These are phyloP conservation scores for Pseudocercospora eumusae DNA, from an alignment of 2,329 filamentous ascomycete species.

Conservation along the genomic window DNA sequence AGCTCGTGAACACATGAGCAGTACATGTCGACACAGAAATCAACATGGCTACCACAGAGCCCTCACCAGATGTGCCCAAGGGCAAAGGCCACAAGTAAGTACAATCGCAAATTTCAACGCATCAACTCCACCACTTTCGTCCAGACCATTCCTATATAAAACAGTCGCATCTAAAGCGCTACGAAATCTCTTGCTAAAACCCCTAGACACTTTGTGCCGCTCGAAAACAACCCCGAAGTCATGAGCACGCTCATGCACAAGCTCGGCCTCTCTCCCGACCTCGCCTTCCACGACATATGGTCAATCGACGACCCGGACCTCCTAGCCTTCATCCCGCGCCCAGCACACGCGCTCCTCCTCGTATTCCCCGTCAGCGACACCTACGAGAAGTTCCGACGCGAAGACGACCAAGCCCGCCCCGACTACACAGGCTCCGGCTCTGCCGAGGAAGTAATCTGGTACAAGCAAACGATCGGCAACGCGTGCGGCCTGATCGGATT, in stretches of 20 bases:
- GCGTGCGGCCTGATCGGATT: conserved; percentile 90
- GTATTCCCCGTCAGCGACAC: conserved; percentile 81
- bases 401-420: conserved; percentile 66
- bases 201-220: conserved; percentile 16
- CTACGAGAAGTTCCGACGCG: conserved; percentile 74
- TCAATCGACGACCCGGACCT: conserved; percentile 83
- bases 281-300: conserved; percentile 88
- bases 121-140: not conserved
- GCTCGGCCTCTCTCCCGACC: conserved; percentile 75
- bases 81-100: conserved; percentile 3
- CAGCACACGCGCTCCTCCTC: conserved; percentile 82
- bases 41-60: not conserved
- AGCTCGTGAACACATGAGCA: no score
- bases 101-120: no score
- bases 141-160: no score
- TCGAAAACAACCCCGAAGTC: conserved; percentile 79
- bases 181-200: not conserved
- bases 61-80: not conserved
- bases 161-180: no score
- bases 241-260: conserved; percentile 81
- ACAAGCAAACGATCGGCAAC: conserved; percentile 90
- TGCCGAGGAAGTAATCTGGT: conserved; percentile 82
- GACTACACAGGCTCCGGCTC: conserved; percentile 70
- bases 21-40: not conserved
- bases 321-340: conserved; percentile 82